A percentile compares a stretch with the other conserved stretches of the same genome.
phyloP scores from a whole-genome alignment of 352 stramenopile genomes.

The Pythium brachiatum region DNA sequence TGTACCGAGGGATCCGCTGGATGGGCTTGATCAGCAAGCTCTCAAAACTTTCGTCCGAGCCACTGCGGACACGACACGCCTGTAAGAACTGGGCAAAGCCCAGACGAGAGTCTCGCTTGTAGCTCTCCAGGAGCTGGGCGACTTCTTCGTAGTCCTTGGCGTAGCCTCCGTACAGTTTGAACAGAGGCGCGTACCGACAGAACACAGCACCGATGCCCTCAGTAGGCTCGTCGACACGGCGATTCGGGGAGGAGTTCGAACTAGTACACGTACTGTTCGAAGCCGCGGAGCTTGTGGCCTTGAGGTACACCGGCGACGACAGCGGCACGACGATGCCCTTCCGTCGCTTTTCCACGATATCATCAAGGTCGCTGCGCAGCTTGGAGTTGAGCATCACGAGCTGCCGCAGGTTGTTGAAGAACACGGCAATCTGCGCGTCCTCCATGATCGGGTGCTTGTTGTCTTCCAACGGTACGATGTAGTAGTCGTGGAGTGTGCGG shows the following conservation, averaged over 20 bases:
- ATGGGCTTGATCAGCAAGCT: constrained; percentile 91
- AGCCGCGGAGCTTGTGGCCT: constrained; percentile 1
- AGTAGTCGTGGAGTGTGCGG: constrained; percentile 70
- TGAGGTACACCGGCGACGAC: constrained; percentile 19
- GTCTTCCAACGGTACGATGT: constrained; percentile 77
- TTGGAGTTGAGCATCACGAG: constrained; percentile 87
- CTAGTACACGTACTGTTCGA: constrained; percentile 13
- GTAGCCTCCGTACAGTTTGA: constrained; percentile 81
- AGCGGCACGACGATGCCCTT: constrained; percentile 13
- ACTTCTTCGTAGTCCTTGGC: constrained; percentile 85
- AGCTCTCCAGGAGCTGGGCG: constrained; percentile 52
- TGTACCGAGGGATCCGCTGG: constrained; percentile 91
- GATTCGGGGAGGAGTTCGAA: constrained; percentile 12
- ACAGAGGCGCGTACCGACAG: constrained; percentile 76
- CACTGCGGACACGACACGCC: constrained; percentile 47
- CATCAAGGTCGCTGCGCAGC: constrained; percentile 62
- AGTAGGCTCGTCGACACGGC: constrained; percentile 7
- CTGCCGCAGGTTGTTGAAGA: constrained; percentile 83
- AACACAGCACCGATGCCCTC: constrained; percentile 75
- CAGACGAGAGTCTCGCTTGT: constrained; percentile 44
- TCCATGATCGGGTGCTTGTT: constrained; percentile 79
- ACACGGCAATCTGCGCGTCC: constrained; percentile 83
- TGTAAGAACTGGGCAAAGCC: constrained; percentile 60
- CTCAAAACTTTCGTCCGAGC: constrained; percentile 68
- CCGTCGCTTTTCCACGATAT: constrained; percentile 46